phyloP scores from a whole-genome alignment of 2,329 filamentous ascomycete genomes.

The Venturia pyrina region DNA sequence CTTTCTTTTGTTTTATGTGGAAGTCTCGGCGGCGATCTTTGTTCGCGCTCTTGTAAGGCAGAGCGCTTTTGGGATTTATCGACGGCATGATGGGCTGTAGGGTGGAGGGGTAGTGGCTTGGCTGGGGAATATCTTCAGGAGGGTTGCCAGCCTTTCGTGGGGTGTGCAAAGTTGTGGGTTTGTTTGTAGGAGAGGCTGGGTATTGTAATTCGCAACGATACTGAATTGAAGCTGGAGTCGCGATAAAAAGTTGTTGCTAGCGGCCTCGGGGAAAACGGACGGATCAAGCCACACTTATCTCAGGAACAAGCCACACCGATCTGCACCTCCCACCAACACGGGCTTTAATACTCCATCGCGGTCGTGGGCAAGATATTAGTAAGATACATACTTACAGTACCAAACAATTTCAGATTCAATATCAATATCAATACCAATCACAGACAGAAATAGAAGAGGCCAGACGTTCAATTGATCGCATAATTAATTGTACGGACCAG shows the following conservation, averaged over 20 bases:
- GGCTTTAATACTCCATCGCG: background rate
- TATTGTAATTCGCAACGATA: background rate
- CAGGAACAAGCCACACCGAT: background rate
- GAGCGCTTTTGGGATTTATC: slow-evolving; percentile 32
- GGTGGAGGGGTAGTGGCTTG: no score
- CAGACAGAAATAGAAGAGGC: background rate
- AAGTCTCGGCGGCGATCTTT: slow-evolving; percentile 71
- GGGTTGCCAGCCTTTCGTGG: no score
- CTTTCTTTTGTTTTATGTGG: slow-evolving; percentile 71
- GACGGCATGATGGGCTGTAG: slow-evolving; percentile 18
- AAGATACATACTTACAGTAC: no score
- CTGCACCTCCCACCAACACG: background rate
- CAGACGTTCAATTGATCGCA: background rate
- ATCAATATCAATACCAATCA: background rate
- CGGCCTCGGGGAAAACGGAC: background rate
- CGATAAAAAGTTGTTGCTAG: background rate
- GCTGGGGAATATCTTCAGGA: no score
- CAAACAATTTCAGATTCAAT: background rate
- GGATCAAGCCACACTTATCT: no score
- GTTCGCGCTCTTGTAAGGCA: slow-evolving; percentile 54
- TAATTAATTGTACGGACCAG: background rate
- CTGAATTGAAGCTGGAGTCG: background rate
- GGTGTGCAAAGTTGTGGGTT: slow-evolving; percentile 39
- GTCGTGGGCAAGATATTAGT: background rate
- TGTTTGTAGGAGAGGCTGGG: background rate